Evolutionary conservation across 345 rosid genomes (phyloP).

Genomic region (Hibiscus mutabilis): DNA sequence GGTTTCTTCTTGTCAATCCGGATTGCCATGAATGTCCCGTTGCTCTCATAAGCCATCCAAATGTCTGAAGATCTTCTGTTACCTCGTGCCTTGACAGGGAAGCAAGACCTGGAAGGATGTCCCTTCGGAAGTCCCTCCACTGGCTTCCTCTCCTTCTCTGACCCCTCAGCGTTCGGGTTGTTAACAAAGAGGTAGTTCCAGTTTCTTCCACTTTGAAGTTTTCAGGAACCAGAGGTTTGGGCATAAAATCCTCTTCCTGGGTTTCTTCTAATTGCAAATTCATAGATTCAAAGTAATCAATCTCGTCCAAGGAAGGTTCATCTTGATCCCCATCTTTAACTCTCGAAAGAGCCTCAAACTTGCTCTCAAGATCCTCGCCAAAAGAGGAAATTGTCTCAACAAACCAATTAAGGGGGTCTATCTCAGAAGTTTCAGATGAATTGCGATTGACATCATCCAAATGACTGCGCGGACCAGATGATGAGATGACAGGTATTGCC

Average conservation of each 20-base stretch:
- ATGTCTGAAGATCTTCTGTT: constrained; percentile 83
- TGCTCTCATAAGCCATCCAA: constrained; percentile 82
- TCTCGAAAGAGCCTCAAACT: constrained; percentile 28
- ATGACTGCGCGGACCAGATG: constrained; percentile 15
- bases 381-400: constrained; percentile 52
- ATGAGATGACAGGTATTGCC: constrained; percentile 71
- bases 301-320: constrained; percentile 37
- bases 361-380: constrained; percentile 44
- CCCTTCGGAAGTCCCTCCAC: constrained; percentile 93
- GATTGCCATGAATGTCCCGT: constrained; percentile 64
- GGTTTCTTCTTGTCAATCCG: constrained; percentile 63
- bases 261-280: constrained; percentile 50
- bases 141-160: constrained; percentile 92
- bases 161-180: constrained; percentile 55
- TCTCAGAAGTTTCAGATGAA: constrained; percentile 29
- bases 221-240: constrained; percentile 60
- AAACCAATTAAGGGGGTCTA: constrained; percentile 70
- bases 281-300: constrained; percentile 84
- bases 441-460: constrained; percentile 27
- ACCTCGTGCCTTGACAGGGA: constrained; percentile 89
- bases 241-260: constrained; percentile 80
- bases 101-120: constrained; percentile 86
- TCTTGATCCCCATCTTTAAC: constrained; percentile 26
- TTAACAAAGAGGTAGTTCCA: constrained; percentile 21
- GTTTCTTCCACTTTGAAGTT: constrained; percentile 44